These are phyloP conservation scores for Pseudogymnoascus sp. DNA, from an alignment of 2,329 filamentous ascomycete species.

Conservation along the genomic window DNA sequence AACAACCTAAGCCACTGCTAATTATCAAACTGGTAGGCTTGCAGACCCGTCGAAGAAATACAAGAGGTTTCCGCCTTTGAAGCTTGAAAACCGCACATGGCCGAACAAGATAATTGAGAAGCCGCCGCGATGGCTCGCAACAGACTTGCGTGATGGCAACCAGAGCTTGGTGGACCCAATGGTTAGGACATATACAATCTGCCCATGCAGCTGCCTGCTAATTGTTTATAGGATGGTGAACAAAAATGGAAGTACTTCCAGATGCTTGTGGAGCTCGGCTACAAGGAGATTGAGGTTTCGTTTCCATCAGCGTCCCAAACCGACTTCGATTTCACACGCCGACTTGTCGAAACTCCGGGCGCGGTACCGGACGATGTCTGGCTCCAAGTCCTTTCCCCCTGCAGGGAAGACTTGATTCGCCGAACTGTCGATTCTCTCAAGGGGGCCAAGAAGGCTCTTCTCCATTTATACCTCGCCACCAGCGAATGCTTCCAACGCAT, in stretches of 20 bases:
- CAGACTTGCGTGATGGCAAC: slow-evolving; percentile 85
- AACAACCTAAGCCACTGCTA: neutral
- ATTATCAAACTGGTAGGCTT: slow-evolving; percentile 42
- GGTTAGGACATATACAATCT: slow-evolving; percentile 45
- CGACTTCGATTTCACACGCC: slow-evolving; percentile 90
- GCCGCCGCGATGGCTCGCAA: slow-evolving; percentile 83
- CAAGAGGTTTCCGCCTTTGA: slow-evolving; percentile 57
- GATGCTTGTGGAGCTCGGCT: slow-evolving; percentile 85
- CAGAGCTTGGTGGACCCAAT: slow-evolving; percentile 90
- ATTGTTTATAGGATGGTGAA: slow-evolving; percentile 62
- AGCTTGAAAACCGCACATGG: slow-evolving; percentile 42
- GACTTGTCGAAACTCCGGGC: slow-evolving; percentile 76
- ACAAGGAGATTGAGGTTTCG: slow-evolving; percentile 96
- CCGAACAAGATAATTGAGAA: slow-evolving; percentile 56
- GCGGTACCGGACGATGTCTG: slow-evolving; percentile 81
- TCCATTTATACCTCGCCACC: slow-evolving; percentile 94
- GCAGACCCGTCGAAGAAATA: slow-evolving; percentile 72
- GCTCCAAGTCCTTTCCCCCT: slow-evolving; percentile 87
- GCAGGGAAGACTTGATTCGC: slow-evolving; percentile 81
- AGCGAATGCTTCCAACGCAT: slow-evolving; percentile 91
- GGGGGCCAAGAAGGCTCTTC: slow-evolving; percentile 85
- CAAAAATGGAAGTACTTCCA: slow-evolving; percentile 95
- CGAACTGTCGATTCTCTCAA: slow-evolving; percentile 81
- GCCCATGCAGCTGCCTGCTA: neutral
- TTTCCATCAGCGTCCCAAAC: slow-evolving; percentile 92